A percentile compares a stretch with the other conserved stretches of the same genome.
Conservation (phyloP, 768 basidiomycete species). For the Pleurotus tuber-regium region DNA sequence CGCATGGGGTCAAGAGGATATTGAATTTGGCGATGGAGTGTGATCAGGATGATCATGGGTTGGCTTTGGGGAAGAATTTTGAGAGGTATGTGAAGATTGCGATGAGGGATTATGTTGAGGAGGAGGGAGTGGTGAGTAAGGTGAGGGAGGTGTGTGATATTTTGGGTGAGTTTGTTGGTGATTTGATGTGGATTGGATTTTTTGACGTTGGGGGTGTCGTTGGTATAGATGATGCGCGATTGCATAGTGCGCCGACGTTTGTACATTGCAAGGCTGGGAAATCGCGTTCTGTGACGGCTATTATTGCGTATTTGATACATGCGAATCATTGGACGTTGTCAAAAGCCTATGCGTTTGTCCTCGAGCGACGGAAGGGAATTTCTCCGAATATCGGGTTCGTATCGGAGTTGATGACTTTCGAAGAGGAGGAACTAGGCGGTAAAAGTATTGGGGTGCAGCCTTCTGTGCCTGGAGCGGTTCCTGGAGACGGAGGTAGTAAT, state of each 20-base stretch:
- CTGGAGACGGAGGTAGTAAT: slow-evolving; percentile 23
- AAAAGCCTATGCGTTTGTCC: slow-evolving; percentile 86
- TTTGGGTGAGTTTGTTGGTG: slow-evolving; percentile 58
- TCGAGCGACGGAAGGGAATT: slow-evolving; percentile 90
- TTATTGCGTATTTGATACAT: slow-evolving; percentile 96
- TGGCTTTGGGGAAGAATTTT: slow-evolving; percentile 66
- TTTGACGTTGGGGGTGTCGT: slow-evolving; percentile 1
- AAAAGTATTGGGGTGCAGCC: slow-evolving; percentile 69
- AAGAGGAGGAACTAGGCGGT: slow-evolving; percentile 84
- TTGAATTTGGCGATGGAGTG: slow-evolving; percentile 92
- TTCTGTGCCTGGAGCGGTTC: slow-evolving; percentile 22
- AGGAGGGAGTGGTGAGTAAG: slow-evolving; percentile 80
- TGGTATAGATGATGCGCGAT: slow-evolving; percentile 77
- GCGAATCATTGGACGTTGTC: slow-evolving; percentile 96
- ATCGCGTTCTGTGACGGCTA: slow-evolving; percentile 93
- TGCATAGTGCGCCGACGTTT: slow-evolving; percentile 87
- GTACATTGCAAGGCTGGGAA: slow-evolving; percentile 98
- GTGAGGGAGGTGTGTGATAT: slow-evolving; percentile 84
- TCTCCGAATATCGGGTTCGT: slow-evolving; percentile 98
- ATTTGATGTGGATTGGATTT: background rate
- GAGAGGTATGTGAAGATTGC: slow-evolving; percentile 85
- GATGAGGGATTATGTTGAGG: slow-evolving; percentile 95
- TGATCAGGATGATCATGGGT: slow-evolving; percentile 72
- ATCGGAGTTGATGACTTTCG: slow-evolving; percentile 94
- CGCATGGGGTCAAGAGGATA: slow-evolving; percentile 80